Base-by-base conservation (phyloP, 768 basidiomycete species). In the Pulveroboletus frians region DNA sequence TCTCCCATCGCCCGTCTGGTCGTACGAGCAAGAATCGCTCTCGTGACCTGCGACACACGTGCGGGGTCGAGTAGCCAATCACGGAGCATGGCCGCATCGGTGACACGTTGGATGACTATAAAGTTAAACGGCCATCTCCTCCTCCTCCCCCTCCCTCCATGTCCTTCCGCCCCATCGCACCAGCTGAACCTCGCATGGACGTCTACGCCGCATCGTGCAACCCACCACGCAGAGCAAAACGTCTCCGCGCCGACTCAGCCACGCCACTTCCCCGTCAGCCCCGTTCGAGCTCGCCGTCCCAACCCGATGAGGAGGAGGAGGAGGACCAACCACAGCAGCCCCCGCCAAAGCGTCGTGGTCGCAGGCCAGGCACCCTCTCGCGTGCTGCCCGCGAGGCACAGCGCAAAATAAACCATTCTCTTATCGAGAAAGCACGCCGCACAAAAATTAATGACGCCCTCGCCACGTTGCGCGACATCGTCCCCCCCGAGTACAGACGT, bases 391-490 rank as follows among this genome's bases (percentile, higher is more conserved):
- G 93, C 40, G 92, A 95, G 69, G 79, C 85, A 2, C 84, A 91
- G 67, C 81, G 94, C 45, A 92, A 94, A 66, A 80, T 91, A 31
- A 96, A 96, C 69, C 94, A 98, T 62, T 90, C 87, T 5, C 82
- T 93, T 53, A 98, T 98, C 64, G 94, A 98, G 71, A 89, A 94
- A 63, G 83, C 93, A 0, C 73, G 94, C 27, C 76, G 94, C 51
- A 95, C 94, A 10, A 96, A 96, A 77, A 97, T 98, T 55, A 98
- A 98, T 63, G 85, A 91, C 44, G 91, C 93, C 0, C 76, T 97
- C 5, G 76, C 84, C 3, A 80, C 84, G 2, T 70, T 97, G 39
- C 80, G 84, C 53, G 74, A 76, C 54, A 81, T 96, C 58, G 90
- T 95, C 1, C 91, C 92, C 0, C 60, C 72, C 8, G 75, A 78